phyloP scores from a whole-genome alignment of 2,329 filamentous ascomycete genomes.

The Beauveria scarabaeidicola region DNA sequence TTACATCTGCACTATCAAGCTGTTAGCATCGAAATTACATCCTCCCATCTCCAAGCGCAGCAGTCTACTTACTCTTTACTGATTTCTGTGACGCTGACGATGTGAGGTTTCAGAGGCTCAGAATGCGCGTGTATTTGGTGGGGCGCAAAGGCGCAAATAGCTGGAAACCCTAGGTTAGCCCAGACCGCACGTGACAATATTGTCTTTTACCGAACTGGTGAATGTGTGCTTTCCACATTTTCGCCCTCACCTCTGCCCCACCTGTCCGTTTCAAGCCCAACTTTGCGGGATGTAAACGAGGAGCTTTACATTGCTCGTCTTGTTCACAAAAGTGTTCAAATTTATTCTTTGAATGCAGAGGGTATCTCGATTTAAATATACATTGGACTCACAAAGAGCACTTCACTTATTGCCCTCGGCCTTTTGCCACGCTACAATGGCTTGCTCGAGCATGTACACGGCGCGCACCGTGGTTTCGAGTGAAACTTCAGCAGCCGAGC shows the following conservation, averaged over 20 bases:
- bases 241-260: neutral
- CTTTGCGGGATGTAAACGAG: neutral
- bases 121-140: conserved; percentile 37
- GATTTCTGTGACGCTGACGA: conserved; percentile 42
- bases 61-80: conserved; percentile 48
- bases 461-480: conserved; percentile 26
- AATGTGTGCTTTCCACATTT: conserved; percentile 2
- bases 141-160: conserved; percentile 26
- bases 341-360: neutral
- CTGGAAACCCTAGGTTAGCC: conserved; percentile 30
- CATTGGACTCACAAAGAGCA: neutral
- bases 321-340: neutral
- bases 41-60: neutral
- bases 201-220: neutral
- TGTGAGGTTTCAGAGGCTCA: conserved; percentile 30
- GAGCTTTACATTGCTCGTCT: too few species aligned
- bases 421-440: conserved; percentile 27
- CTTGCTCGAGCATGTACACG: conserved; percentile 31
- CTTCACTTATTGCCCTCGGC: conserved; percentile 3
- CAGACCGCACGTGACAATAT: conserved; percentile 22
- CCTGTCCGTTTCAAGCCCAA: neutral
- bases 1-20: conserved; percentile 79
- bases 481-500: conserved; percentile 24
- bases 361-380: conserved; percentile 1
- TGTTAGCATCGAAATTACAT: conserved; percentile 37